A percentile compares a stretch with the other conserved stretches of the same genome.
Conservation (phyloP, 1,284 basidiomycete species). For the Cutaneotrichosporon dermatis region DNA sequence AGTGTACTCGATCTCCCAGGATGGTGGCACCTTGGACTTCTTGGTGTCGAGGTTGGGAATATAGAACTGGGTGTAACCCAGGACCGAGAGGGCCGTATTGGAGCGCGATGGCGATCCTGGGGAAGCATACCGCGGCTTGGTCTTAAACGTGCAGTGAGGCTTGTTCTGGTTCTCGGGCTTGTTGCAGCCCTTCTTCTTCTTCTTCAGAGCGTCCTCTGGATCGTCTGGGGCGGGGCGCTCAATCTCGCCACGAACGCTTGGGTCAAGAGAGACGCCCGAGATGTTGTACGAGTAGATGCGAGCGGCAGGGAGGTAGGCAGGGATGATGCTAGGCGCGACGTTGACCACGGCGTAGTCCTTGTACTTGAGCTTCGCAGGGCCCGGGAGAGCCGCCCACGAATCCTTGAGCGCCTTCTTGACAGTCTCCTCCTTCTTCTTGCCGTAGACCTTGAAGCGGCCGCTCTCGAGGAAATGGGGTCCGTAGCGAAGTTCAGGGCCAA, state of each 20-base stretch:
- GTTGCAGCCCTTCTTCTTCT: slow-evolving; percentile 38
- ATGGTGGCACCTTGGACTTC: slow-evolving; percentile 56
- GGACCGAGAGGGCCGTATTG: slow-evolving; percentile 36
- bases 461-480: slow-evolving; percentile 25
- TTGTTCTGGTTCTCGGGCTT: slow-evolving; percentile 45
- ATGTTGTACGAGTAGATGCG: slow-evolving; percentile 74
- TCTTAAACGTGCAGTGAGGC: slow-evolving; percentile 46
- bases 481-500: slow-evolving; percentile 25
- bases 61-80: slow-evolving; percentile 61
- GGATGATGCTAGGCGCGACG: slow-evolving; percentile 74
- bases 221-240: slow-evolving; percentile 14
- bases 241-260: slow-evolving; percentile 25
- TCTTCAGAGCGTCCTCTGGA: slow-evolving; percentile 18
- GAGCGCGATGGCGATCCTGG: slow-evolving; percentile 38
- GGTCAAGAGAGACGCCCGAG: slow-evolving; percentile 50
- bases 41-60: slow-evolving; percentile 62
- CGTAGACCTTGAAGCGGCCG: slow-evolving; percentile 29
- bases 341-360: slow-evolving; percentile 71
- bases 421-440: slow-evolving; percentile 28
- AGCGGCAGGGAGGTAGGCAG: slow-evolving; percentile 81
- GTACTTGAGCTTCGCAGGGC: slow-evolving; percentile 56
- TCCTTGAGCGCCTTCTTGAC: slow-evolving; percentile 43
- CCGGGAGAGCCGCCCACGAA: slow-evolving; percentile 45
- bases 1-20: slow-evolving; percentile 72
- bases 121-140: slow-evolving; percentile 40